Conservation (phyloP, 2,329 filamentous ascomycete genomes). For the Neurospora sp. region DNA sequence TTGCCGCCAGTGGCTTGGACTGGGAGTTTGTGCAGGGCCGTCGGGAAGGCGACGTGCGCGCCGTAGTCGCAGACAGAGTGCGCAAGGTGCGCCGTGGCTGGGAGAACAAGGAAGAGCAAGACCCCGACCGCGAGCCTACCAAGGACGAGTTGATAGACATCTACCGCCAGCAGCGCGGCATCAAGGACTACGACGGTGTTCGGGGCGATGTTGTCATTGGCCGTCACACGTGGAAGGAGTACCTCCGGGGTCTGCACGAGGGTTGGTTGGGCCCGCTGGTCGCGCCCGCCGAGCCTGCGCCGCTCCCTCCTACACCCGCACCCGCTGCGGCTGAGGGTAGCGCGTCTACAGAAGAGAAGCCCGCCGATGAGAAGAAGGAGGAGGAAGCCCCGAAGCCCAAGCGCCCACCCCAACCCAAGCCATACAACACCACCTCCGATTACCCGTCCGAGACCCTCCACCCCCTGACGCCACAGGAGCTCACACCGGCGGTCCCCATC, state of each 20-base stretch:
- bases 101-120: slow-evolving; percentile 29
- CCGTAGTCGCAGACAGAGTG: slow-evolving; percentile 77
- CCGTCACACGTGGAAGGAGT: slow-evolving; percentile 94
- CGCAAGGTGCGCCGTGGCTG: slow-evolving; percentile 57
- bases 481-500: slow-evolving; percentile 64
- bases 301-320: slow-evolving; percentile 15
- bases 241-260: slow-evolving; percentile 84
- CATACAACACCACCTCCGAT: slow-evolving; percentile 64
- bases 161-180: slow-evolving; percentile 54
- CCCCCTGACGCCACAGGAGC: slow-evolving; percentile 52
- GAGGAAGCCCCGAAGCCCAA: slow-evolving; percentile 45
- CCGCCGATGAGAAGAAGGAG: slow-evolving; percentile 31
- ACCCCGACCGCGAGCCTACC: slow-evolving; percentile 36
- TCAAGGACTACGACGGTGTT: slow-evolving; percentile 61
- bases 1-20: slow-evolving; percentile 82
- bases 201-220: slow-evolving; percentile 84
- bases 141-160: slow-evolving; percentile 52
- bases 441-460: slow-evolving; percentile 61
- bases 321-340: slow-evolving; percentile 13
- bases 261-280: slow-evolving; percentile 87
- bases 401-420: slow-evolving; percentile 51
- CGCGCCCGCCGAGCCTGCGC: slow-evolving; percentile 35
- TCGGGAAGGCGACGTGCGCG: slow-evolving; percentile 84
- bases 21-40: slow-evolving; percentile 94
- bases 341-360: slow-evolving; percentile 25